These are phyloP conservation scores for Leptographium radiaticola DNA, from an alignment of 2,329 filamentous ascomycete genomes.

Conservation along the genomic window DNA sequence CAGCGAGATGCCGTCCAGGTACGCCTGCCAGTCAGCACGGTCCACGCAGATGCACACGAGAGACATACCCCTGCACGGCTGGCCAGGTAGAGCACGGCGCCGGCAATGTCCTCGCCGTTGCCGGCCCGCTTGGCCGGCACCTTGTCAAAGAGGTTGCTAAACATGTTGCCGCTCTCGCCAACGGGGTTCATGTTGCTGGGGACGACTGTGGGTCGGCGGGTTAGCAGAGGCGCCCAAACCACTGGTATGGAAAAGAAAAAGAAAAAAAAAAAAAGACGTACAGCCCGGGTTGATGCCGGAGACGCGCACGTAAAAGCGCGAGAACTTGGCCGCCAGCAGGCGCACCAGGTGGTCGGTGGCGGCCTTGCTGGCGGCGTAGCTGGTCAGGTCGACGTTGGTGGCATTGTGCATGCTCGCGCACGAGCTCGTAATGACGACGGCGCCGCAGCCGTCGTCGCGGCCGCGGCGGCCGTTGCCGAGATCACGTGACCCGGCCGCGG, in stretches of 20 bases:
- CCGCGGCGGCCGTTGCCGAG: background rate
- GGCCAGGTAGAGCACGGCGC: slow-evolving; percentile 38
- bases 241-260: background rate
- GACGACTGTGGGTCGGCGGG: slow-evolving; percentile 24
- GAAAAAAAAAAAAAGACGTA: background rate
- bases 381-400: slow-evolving; percentile 38
- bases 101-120: slow-evolving; percentile 45
- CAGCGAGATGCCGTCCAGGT: slow-evolving; percentile 7
- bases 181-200: slow-evolving; percentile 59
- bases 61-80: slow-evolving; percentile 8
- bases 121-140: slow-evolving; percentile 31
- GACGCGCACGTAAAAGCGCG: slow-evolving; percentile 18
- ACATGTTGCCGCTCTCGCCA: slow-evolving; percentile 30
- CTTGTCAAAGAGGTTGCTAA: slow-evolving; percentile 47
- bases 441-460: slow-evolving; percentile 9
- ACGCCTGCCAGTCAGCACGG: slow-evolving; percentile 1
- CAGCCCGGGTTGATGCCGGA: slow-evolving; percentile 17
- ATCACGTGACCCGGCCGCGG: slow-evolving; percentile 28
- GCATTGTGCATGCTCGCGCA: slow-evolving; percentile 19
- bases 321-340: slow-evolving; percentile 34
- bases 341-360: slow-evolving; percentile 37
- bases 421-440: slow-evolving; percentile 27
- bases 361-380: slow-evolving; percentile 37
- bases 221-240: too few species aligned
- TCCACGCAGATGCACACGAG: background rate